Evolutionary conservation across 352 stramenopile genomes (phyloP).

Genomic region (Globisporangium paddicum): DNA sequence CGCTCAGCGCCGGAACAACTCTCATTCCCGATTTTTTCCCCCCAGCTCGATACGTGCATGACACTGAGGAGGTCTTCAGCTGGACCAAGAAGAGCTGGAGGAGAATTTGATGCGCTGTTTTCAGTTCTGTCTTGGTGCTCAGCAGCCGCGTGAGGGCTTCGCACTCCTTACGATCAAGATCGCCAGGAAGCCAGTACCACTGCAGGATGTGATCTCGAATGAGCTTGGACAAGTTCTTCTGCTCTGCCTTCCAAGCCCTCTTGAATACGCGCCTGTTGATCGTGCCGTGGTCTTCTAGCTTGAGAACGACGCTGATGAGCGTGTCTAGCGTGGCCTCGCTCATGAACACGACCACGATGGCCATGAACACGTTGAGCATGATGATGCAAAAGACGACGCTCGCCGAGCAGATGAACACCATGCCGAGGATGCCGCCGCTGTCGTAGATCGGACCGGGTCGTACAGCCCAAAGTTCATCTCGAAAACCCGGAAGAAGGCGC

Average conservation of each 20-base stretch:
- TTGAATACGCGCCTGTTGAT: constrained; percentile 34
- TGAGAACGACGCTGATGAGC: constrained; percentile 36
- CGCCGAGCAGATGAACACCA: constrained; percentile 63
- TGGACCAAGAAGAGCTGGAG: background rate
- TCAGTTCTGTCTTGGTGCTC: background rate
- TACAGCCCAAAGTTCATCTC: constrained; percentile 76
- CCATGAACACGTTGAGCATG: constrained; percentile 81
- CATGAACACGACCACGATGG: constrained; percentile 71
- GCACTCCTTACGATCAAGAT: background rate
- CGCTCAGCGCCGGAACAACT: background rate
- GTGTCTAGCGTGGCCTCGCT: constrained; percentile 50
- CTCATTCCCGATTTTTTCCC: background rate
- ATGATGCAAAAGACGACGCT: constrained; percentile 72
- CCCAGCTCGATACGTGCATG: background rate
- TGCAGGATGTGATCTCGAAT: constrained; percentile 1
- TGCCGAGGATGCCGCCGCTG: constrained; percentile 42
- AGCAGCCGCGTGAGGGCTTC: background rate
- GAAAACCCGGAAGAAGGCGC: constrained; percentile 60
- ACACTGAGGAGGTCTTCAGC: background rate
- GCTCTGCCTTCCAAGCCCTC: background rate
- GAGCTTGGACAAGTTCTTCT: background rate
- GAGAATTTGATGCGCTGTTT: background rate
- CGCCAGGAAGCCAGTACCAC: constrained; percentile 10
- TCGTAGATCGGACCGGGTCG: constrained; percentile 64
- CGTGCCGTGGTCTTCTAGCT: constrained; percentile 25